A percentile compares a stretch with the other conserved stretches of the same genome.
Evolutionary conservation across 441 rosid genomes (phyloP).

Genomic region (Arabidopsis lyrata): DNA sequence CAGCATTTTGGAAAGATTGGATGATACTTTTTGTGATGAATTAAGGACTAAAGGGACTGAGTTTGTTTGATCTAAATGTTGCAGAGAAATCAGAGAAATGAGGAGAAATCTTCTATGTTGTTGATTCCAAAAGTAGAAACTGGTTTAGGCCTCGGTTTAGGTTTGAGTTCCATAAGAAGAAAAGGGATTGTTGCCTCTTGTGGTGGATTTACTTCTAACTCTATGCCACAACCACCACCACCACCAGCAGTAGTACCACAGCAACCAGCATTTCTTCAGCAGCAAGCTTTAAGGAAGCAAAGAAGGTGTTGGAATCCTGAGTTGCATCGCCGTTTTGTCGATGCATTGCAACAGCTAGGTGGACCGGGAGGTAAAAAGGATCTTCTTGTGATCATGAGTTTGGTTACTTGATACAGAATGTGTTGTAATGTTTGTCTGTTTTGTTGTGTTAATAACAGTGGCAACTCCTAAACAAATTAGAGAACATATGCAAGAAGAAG

Average conservation of each 20-base stretch:
- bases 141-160: constrained; percentile 55
- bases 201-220: constrained; percentile 54
- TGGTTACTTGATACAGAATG: constrained; percentile 21
- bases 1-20: background rate
- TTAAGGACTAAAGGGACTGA: constrained; percentile 19
- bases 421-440: constrained; percentile 28
- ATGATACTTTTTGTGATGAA: constrained; percentile 12
- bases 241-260: constrained; percentile 33
- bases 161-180: constrained; percentile 36
- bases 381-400: constrained; percentile 17
- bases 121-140: constrained; percentile 64
- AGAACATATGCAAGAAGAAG: constrained; percentile 96
- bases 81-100: constrained; percentile 60
- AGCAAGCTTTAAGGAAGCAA: constrained; percentile 77
- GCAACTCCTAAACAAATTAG: constrained; percentile 98
- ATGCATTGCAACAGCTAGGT: constrained; percentile 90
- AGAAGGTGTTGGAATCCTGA: constrained; percentile 98
- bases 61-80: constrained; percentile 25
- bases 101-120: constrained; percentile 53
- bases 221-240: constrained; percentile 43
- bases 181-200: constrained; percentile 55
- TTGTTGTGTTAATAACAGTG: constrained; percentile 51
- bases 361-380: constrained; percentile 78
- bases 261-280: constrained; percentile 52
- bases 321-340: constrained; percentile 82